Base-by-base conservation (phyloP, 192 early-diverging fungal genomes). In the Oehlia diaphana region DNA sequence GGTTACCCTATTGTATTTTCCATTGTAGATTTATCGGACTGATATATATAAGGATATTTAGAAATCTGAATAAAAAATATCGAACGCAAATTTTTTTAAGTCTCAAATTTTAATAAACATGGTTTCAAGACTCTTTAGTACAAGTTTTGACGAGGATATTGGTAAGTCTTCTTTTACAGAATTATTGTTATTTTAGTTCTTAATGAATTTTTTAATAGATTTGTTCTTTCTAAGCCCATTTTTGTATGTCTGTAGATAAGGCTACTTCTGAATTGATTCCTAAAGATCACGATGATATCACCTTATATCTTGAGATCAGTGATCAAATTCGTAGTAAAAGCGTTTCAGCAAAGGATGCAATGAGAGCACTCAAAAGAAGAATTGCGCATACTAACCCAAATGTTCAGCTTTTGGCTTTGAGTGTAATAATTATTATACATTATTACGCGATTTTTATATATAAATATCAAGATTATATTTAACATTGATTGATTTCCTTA, bases 191-290 rank as follows among this genome's bases (percentile, higher is more conserved):
- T 31, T 31, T 31, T 31, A 37, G 35, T 37, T 42, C 4, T 47
- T 28, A 26, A 35, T 33, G 39, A 10, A 21, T 44, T 67, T 37
- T 35, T 47, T n/a, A 37, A 44, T 42, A 68, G 13, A 7, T n/a
- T 9, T 23, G 26, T 16, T 61, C 4, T 21, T 39, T 81, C 74
- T 44, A 26, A 16, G 35, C 26, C 19, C 16, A 6, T 12, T 63
- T 23, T 19, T 10, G 21, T 76, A 73, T 64, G 62, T 63, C n/a
- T 78, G 58, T 65, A 79, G 94, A 92, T 64, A 92, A 89, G 63
- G 95, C 96, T 58, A 98, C 97, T 28, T 92, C 93, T 7, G 98
- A 99, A 83, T 93, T 94, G 81, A 82, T 97, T 9, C 96, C 95
- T 63, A 89, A 88, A 50, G 95, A 95, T 70, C 84, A 91, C 81